Evolutionary conservation across 1,139 yeast species (phyloP).

Genomic region (Yamadazyma diddensiae): DNA sequence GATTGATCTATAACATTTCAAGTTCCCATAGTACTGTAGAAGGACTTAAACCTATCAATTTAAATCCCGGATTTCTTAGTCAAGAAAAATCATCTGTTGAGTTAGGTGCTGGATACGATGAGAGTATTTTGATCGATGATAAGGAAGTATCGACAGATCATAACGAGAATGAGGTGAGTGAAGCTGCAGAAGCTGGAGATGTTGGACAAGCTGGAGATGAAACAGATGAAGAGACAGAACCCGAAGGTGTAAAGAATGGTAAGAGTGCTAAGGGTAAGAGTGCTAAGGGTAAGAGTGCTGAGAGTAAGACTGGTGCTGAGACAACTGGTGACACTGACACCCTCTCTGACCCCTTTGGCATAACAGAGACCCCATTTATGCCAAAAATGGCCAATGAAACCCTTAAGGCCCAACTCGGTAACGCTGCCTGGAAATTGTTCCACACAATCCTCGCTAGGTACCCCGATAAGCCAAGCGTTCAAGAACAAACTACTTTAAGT

Average conservation of each 20-base stretch:
- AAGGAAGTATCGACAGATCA: slow-evolving; percentile 7
- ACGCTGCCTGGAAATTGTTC: slow-evolving; percentile 82
- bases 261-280: too few relatives aligned
- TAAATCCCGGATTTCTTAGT: slow-evolving; percentile 7
- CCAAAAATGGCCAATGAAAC: slow-evolving; percentile 73
- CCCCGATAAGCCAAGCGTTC: slow-evolving; percentile 72
- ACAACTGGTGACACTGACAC: background rate
- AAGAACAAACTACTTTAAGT: slow-evolving; percentile 59
- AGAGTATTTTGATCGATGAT: slow-evolving; percentile 9
- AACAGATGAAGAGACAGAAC: background rate
- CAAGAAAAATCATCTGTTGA: slow-evolving; percentile 6
- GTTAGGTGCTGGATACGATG: slow-evolving; percentile 9
- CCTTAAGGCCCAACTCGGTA: slow-evolving; percentile 70
- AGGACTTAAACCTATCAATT: slow-evolving; percentile 21
- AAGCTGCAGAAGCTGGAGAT: background rate
- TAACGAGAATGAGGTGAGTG: slow-evolving; percentile 4
- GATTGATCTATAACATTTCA: slow-evolving; percentile 14
- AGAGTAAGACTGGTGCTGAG: too few relatives aligned
- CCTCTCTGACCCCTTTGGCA: slow-evolving; percentile 4
- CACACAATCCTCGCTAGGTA: slow-evolving; percentile 91
- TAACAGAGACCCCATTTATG: slow-evolving; percentile 66
- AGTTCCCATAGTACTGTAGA: slow-evolving; percentile 8
- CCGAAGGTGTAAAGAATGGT: background rate
- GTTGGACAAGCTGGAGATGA: slow-evolving; percentile 1
- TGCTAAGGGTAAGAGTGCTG: too few relatives aligned